Base-by-base conservation (phyloP, 2,329 filamentous ascomycete genomes). In the Calonectria pseudoreteaudii region DNA sequence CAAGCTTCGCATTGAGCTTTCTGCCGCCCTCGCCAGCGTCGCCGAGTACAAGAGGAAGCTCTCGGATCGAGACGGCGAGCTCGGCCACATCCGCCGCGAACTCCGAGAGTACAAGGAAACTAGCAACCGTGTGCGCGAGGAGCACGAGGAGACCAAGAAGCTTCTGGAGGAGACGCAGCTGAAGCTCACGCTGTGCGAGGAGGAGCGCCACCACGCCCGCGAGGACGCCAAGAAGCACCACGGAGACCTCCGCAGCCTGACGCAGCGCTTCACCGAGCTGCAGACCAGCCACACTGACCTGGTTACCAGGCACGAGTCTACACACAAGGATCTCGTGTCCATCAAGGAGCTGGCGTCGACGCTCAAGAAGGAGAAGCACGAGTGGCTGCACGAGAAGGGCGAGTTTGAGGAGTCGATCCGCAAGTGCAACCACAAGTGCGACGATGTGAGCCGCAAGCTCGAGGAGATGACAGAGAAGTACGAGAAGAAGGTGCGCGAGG, bases 281-380 rank as follows among this genome's bases (percentile, higher is more conserved):
- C 56, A 62, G 56, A 41, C n/a, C 23, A 62, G 36, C 56, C 36
- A 28, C 23, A 62, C 14, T 14, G 56, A 62, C 34, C 16, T 62
- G 34, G 16, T 38, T 3, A 7, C 56, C 56, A 41, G 26, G 23
- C 34, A 41, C 14, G 56, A 62, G 31, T 28, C 34, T 8, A 11
- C 34, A 1, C 56, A 62, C 56, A 62, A 62, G 56, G 56, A 62
- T 7, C 56, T 62, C 6, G 56, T 62, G 23, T 62, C 56, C 6
- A 41, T 62, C 23, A 28, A 10, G 18, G 56, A 62, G 56, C 18
- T 38, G 7, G 14, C 26, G 7, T 41, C 34, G 16, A 28, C 38
- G n/a, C 34, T 62, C 34, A 62, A 62, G 56, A 62, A 38, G 56
- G 56, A 62, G 56, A 62, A 62, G 56, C 56, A 62, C n/a, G 56